A percentile compares a stretch with the other conserved stretches of the same genome.
Conservation (phyloP, 176 grass and related monocot species). For the Aechmea fasciata region DNA sequence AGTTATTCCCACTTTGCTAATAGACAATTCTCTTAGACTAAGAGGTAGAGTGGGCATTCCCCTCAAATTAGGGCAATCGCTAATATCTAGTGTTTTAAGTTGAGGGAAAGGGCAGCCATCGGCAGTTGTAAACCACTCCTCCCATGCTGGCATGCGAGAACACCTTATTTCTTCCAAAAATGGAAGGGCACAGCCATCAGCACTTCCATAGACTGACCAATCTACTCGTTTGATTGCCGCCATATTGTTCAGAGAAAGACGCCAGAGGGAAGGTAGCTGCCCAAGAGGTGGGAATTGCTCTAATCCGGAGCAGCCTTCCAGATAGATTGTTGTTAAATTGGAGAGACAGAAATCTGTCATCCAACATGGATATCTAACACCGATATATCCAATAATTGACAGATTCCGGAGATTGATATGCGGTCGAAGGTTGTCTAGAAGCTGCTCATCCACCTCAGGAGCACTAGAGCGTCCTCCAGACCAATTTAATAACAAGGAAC, state of each 20-base stretch:
- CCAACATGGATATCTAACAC: conserved; percentile 3
- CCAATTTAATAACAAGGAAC: conserved; percentile 7
- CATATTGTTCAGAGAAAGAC: conserved; percentile 1
- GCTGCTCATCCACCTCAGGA: conserved; percentile 5
- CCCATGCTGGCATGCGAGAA: not conserved
- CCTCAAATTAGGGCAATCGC: conserved; percentile 6
- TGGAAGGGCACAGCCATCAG: conserved; percentile 3
- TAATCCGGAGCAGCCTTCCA: conserved; percentile 2
- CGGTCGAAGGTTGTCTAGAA: conserved; percentile 16
- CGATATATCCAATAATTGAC: conserved; percentile 4
- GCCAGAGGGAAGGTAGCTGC: conserved; percentile 15
- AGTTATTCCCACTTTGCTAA: not conserved
- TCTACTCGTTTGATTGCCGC: conserved; percentile 1
- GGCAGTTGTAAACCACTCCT: conserved; percentile 10
- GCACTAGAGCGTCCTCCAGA: not conserved
- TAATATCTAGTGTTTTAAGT: conserved; percentile 2
- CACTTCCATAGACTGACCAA: not conserved
- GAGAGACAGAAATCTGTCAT: conserved; percentile 5
- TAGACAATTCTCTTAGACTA: not conserved
- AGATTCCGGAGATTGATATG: not conserved
- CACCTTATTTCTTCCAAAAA: not conserved
- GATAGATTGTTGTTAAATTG: not conserved
- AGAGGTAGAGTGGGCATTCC: not conserved
- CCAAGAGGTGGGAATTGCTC: conserved; percentile 8
- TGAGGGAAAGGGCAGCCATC: conserved; percentile 2